Percentiles rank a stretch among this genome's conserved stretches.
phyloP scores from a whole-genome alignment of 2,329 filamentous ascomycete genomes.

The Dothistroma pini region DNA sequence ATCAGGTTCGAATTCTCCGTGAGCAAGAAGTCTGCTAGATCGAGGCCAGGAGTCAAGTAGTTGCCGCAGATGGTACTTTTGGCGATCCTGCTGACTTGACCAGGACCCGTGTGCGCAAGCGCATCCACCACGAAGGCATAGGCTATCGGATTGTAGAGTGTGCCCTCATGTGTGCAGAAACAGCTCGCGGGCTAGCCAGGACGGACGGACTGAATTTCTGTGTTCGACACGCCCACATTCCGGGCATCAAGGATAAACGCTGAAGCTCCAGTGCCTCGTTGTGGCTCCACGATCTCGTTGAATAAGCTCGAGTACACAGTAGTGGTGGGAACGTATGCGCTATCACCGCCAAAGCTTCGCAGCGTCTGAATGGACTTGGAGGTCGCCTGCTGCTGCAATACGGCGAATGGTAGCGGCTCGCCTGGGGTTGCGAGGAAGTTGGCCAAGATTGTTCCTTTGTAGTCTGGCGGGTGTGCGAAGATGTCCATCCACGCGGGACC shows the following conservation, averaged over 20 bases:
- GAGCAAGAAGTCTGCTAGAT: constrained; percentile 45
- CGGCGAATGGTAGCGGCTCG: constrained; percentile 45
- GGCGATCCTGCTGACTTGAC: constrained; percentile 39
- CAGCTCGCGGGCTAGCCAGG: constrained; percentile 39
- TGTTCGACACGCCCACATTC: constrained; percentile 49
- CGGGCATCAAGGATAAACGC: constrained; percentile 42
- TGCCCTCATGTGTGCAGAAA: constrained; percentile 50
- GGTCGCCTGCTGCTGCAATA: constrained; percentile 47
- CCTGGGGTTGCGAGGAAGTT: constrained; percentile 37
- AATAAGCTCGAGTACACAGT: constrained; percentile 47
- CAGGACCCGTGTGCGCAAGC: constrained; percentile 47
- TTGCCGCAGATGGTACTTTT: constrained; percentile 40
- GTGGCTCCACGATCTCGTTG: constrained; percentile 53
- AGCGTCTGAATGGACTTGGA: constrained; percentile 44
- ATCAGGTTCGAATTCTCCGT: constrained; percentile 44
- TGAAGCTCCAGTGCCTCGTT: constrained; percentile 45
- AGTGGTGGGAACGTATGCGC: constrained; percentile 54
- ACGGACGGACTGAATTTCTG: constrained; percentile 46
- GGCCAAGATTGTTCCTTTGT: constrained; percentile 45
- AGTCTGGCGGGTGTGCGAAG: constrained; percentile 52
- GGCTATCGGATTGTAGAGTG: constrained; percentile 49
- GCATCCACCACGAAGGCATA: constrained; percentile 48
- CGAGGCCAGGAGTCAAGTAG: constrained; percentile 39
- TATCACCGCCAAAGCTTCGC: constrained; percentile 45
- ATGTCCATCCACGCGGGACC: constrained; percentile 45